phyloP scores from a whole-genome alignment of 108 stramenopile species.

The Nannochloropsis gaditana region DNA sequence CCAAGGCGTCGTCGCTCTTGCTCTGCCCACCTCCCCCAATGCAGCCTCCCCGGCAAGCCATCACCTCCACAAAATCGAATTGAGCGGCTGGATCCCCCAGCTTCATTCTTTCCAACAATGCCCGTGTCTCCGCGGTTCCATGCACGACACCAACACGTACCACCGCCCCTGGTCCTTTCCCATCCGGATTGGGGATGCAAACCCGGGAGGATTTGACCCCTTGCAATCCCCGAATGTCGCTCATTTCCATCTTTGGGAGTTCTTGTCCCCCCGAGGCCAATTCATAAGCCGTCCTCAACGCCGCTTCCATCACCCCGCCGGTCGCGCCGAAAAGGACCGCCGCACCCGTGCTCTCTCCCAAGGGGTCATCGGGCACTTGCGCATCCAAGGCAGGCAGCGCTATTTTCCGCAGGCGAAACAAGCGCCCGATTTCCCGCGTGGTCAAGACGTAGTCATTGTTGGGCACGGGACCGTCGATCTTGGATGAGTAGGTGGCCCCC shows the following conservation, averaged over 20 bases:
- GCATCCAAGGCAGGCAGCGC: conserved; percentile 42
- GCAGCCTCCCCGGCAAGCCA: conserved; percentile 33
- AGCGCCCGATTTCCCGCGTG: conserved; percentile 52
- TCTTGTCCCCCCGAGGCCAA: neutral
- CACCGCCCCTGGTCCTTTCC: conserved; percentile 14
- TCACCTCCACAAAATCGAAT: conserved; percentile 31
- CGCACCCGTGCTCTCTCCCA: conserved; percentile 59
- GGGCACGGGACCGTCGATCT: neutral
- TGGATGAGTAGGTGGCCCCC: conserved; percentile 27
- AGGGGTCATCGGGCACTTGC: conserved; percentile 48
- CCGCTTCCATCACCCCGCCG: conserved; percentile 63
- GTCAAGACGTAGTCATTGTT: conserved; percentile 57
- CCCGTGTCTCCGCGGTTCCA: conserved; percentile 19
- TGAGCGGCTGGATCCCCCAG: neutral
- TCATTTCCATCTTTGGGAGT: conserved; percentile 26
- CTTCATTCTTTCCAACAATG: conserved; percentile 22
- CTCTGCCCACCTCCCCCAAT: conserved; percentile 31
- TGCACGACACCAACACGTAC: conserved; percentile 24
- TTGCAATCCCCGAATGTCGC: conserved; percentile 25
- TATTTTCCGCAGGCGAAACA: conserved; percentile 46
- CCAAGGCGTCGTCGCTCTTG: conserved; percentile 20
- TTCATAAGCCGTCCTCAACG: conserved; percentile 53
- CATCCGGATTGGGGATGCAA: neutral
- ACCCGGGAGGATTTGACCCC: conserved; percentile 24
- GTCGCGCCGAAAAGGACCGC: conserved; percentile 57